A percentile compares a stretch with the other conserved stretches of the same genome.
Conservation (phyloP, 2,329 filamentous ascomycete species). For the Neurospora sp. region DNA sequence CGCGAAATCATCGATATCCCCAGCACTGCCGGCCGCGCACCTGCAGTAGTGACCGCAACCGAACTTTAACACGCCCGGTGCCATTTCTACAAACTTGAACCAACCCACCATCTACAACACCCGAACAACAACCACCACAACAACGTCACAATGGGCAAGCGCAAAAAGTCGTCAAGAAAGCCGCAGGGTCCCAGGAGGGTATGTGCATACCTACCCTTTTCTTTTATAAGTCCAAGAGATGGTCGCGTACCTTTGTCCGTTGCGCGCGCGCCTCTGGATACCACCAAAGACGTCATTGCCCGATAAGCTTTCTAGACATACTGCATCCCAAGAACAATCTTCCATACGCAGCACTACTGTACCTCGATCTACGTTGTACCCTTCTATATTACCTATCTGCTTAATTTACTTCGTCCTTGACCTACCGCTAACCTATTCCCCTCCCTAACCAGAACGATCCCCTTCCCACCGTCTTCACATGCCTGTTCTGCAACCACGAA, state of each 20-base stretch:
- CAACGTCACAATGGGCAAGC: conserved; percentile 61
- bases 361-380: neutral
- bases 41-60: neutral
- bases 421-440: neutral
- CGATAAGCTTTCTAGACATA: neutral
- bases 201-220: conserved; percentile 17
- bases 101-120: neutral
- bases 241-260: neutral
- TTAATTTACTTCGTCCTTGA: neutral
- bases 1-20: neutral
- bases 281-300: neutral
- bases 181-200: conserved; percentile 77
- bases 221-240: neutral
- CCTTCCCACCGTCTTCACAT: conserved; percentile 78
- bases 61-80: neutral
- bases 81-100: neutral
- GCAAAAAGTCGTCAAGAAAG: conserved; percentile 83
- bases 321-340: neutral
- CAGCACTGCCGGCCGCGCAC: neutral
- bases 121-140: neutral
- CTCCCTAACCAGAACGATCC: conserved; percentile 47
- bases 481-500: conserved; percentile 97
- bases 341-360: neutral
- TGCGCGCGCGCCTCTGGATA: neutral
- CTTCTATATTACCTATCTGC: neutral